These are phyloP conservation scores for Sphagnurus paluster DNA, from an alignment of 1,284 basidiomycete species.

Conservation along the genomic window DNA sequence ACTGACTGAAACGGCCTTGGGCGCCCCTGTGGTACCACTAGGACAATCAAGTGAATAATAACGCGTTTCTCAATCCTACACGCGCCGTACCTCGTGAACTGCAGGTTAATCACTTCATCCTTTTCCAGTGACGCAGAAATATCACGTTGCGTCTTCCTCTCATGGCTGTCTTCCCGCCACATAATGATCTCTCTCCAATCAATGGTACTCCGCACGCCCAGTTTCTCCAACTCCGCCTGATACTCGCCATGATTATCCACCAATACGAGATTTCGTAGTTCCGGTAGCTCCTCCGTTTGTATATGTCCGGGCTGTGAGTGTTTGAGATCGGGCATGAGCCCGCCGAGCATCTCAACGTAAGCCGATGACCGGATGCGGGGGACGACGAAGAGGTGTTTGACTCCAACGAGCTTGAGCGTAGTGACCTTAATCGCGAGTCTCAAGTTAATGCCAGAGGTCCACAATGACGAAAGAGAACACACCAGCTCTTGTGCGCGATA, in stretches of 20 bases:
- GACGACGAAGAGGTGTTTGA: slow-evolving; percentile 73
- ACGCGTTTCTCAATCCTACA: neutral
- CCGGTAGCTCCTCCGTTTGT: slow-evolving; percentile 60
- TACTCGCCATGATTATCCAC: slow-evolving; percentile 59
- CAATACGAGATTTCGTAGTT: slow-evolving; percentile 66
- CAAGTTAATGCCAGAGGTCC: too few relatives aligned
- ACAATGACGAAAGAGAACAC: too few relatives aligned
- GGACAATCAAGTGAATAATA: slow-evolving; percentile 1
- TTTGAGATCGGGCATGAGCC: slow-evolving; percentile 61
- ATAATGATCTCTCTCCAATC: slow-evolving; percentile 70
- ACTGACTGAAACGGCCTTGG: slow-evolving; percentile 77
- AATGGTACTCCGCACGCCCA: slow-evolving; percentile 48
- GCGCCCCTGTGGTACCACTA: slow-evolving; percentile 78
- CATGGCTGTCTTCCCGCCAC: slow-evolving; percentile 54
- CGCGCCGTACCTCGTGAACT: slow-evolving; percentile 72
- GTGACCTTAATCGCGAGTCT: slow-evolving; percentile 36
- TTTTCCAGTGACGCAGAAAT: slow-evolving; percentile 42
- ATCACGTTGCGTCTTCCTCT: slow-evolving; percentile 41
- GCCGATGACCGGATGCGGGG: slow-evolving; percentile 67
- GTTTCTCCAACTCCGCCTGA: slow-evolving; percentile 36
- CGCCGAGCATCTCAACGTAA: slow-evolving; percentile 59
- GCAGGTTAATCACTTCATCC: slow-evolving; percentile 78
- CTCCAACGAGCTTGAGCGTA: slow-evolving; percentile 65
- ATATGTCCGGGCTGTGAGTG: slow-evolving; percentile 53
- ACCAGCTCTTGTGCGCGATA: slow-evolving; percentile 75